Percentiles rank a stretch among this genome's conserved stretches.
phyloP scores from a whole-genome alignment of 116 monocot genomes.

The Trichopus zeylanicus region DNA sequence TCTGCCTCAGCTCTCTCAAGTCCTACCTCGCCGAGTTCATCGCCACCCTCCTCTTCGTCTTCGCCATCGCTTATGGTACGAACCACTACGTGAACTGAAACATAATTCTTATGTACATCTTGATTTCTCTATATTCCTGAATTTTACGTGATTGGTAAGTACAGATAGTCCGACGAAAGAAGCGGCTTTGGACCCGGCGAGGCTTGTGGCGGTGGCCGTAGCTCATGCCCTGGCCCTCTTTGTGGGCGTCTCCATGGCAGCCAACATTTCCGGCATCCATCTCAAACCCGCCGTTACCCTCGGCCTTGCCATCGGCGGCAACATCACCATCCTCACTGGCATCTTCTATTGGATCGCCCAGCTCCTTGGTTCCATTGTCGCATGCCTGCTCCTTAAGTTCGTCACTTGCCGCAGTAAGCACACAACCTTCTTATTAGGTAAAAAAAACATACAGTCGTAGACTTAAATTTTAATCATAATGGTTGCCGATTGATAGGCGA shows the following conservation, averaged over 20 bases:
- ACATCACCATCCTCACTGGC: conserved; percentile 62
- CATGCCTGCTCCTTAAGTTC: conserved; percentile 54
- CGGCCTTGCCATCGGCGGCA: conserved; percentile 49
- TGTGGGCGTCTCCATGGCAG: conserved; percentile 56
- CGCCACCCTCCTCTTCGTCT: conserved; percentile 63
- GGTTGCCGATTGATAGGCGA: conserved; percentile 12
- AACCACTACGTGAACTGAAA: no score
- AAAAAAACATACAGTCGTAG: no score
- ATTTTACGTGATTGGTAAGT: background rate
- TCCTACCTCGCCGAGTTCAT: conserved; percentile 65
- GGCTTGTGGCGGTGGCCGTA: conserved; percentile 49
- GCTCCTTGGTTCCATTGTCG: conserved; percentile 36
- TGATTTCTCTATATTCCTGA: no score
- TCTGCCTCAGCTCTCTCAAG: conserved; percentile 36
- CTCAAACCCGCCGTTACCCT: conserved; percentile 67
- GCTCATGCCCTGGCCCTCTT: conserved; percentile 53
- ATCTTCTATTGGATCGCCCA: conserved; percentile 69
- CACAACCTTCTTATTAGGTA: no score
- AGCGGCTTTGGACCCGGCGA: conserved; percentile 46
- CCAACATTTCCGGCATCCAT: conserved; percentile 71
- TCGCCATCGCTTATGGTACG: conserved; percentile 58
- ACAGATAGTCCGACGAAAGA: conserved; percentile 37
- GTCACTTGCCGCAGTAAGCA: conserved; percentile 25
- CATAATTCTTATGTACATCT: no score
- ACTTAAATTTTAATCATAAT: no score